Base-by-base conservation (phyloP, 2,329 filamentous ascomycete species). In the Botrytis porri region DNA sequence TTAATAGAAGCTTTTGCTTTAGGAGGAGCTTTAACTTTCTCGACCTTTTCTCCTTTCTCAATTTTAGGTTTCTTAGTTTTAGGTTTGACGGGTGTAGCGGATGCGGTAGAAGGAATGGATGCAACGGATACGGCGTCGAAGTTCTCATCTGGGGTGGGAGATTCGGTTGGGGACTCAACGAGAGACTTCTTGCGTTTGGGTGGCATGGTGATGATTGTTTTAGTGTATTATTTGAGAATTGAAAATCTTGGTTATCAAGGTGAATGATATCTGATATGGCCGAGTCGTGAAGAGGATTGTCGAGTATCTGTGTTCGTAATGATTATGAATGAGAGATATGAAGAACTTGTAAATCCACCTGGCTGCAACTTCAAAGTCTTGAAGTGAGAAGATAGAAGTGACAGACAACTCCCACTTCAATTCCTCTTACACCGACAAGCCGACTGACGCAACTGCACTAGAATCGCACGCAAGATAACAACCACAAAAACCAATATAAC, bases 21-120 rank as follows among this genome's bases (percentile, higher is more conserved):
- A 18, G 73, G 45, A 25, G 71, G 70, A 41, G 65, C 43, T 48
- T 76, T 77, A 9, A 71, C 64, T 63, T 74, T 76, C 60, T 59
- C 54, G 9, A 59, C 54, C n/a, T 73, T 73, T 41, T 73, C 75
- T 0, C 39, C 37, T 20, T 74, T 74, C 5, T 59, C 70, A 8
- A 62, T 9, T 69, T 69, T 72, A 6, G 54, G 22, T 51, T 39
- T 67, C 14, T 72, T 71, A 2, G 59, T 18, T n/a, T 75, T 76
- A 9, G 70, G 29, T 22, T 66, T 72, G 16, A 54, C 29, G 12
- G 70, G 70, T 37, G 70, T 60, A 4, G 74, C 73, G 1, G 73
- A 75, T 22, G 75, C 63, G 29, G 35, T 67, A 25, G 64, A 67
- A 3, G 48, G 64, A 1, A 67, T 8, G 16, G 65, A 67, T 41